Evolutionary conservation across 2,329 filamentous ascomycete genomes (phyloP), one percentile per base, ranked within the genome.

Genomic region (Aspergillus sp.): DNA sequence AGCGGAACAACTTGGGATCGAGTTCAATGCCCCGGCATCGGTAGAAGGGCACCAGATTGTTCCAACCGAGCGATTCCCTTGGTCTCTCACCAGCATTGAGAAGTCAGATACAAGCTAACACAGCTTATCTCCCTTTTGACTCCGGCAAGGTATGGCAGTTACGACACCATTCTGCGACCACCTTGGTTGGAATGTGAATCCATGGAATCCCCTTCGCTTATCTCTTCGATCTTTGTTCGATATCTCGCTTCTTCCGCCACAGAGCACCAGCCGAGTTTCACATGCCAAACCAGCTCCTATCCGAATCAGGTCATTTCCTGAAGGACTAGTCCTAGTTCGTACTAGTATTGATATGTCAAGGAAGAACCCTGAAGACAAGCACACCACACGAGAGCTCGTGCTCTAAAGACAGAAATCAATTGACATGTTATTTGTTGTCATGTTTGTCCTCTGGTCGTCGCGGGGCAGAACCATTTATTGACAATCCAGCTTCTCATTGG

Each of bases 301-400:
- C 47, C 55, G 23, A 52, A 57, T 51, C n/a, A 45, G 48, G 55
- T 19, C 51, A 52, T 23, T 30, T 45, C 47, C 55, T 57, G 55
- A 47, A 52, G 19, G 22, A 19, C 45, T 28, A 43, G 45, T 19
- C 45, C 48, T n/a, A n/a, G 28, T 43, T 19, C n/a, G 22, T 25
- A 23, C 30, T 43, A 52, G 50, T n/a, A 11, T 11, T 25, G 30
- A 23, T 5, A 5, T 51, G 17, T 50, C 34, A 30, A 57, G 47
- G 34, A 34, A 52, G 15, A 45, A 22, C 47, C 55, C 55, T 51
- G 47, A 19, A 25, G 48, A 41, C 34, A 31, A 30, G 25, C 48
- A 34, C 48, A 17, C 48, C 28, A n/a, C 22, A 3, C 25, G 7
- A 19, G 13, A 4, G 19, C 19, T 28, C 25, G 25, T 41, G 15